phyloP scores from a whole-genome alignment of 2,329 filamentous ascomycete genomes.

The Chalaropsis thielavioides region DNA sequence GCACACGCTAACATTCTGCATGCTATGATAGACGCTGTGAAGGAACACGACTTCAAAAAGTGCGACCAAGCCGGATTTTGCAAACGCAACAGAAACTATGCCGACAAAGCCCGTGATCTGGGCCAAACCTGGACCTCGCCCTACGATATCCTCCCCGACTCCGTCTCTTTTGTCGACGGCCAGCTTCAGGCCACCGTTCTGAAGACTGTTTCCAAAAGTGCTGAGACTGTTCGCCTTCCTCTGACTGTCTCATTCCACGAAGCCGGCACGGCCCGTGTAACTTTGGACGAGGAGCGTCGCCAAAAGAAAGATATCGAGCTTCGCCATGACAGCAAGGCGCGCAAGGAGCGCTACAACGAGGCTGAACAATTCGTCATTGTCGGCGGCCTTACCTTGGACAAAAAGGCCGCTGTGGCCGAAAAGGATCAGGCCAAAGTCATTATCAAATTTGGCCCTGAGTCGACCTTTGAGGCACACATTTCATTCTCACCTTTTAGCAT shows the following conservation, averaged over 20 bases:
- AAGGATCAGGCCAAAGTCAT: conserved; percentile 55
- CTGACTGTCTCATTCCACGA: conserved; percentile 78
- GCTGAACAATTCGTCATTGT: conserved; percentile 75
- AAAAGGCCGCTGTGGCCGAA: conserved; percentile 51
- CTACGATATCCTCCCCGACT: conserved; percentile 59
- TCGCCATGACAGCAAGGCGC: conserved; percentile 64
- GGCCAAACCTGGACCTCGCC: conserved; percentile 62
- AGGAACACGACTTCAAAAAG: conserved; percentile 94
- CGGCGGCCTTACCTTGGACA: conserved; percentile 61
- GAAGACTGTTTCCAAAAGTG: conserved; percentile 52
- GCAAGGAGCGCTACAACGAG: conserved; percentile 93
- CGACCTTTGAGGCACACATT: conserved; percentile 69
- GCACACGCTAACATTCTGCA: background rate
- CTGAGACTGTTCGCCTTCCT: conserved; percentile 62
- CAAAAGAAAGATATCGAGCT: conserved; percentile 80
- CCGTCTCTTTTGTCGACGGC: conserved; percentile 63
- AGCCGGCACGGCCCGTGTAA: conserved; percentile 75
- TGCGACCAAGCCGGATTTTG: conserved; percentile 95
- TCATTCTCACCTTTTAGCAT: conserved; percentile 69
- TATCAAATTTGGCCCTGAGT: conserved; percentile 63
- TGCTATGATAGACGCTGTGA: conserved; percentile 53
- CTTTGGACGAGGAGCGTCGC: conserved; percentile 80
- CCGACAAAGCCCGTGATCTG: conserved; percentile 55
- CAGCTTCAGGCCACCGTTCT: conserved; percentile 66
- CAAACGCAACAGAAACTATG: conserved; percentile 81